phyloP scores from a whole-genome alignment of 2,329 filamentous ascomycete species.

The Hypoxylon sp. region DNA sequence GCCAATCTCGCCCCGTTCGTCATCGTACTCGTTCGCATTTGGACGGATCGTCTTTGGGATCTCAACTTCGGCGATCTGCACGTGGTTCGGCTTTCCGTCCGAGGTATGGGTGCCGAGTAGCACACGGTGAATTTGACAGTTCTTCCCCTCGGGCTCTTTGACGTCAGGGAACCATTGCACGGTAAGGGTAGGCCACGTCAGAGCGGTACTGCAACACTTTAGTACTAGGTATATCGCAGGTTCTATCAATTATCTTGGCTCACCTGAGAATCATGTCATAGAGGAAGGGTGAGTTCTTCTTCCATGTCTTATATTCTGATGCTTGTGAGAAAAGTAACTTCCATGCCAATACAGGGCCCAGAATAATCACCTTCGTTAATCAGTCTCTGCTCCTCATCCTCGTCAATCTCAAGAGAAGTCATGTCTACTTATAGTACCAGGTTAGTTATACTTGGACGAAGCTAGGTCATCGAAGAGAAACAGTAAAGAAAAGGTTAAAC shows the following conservation, averaged over 20 bases:
- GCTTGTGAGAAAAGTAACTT: slow-evolving; percentile 25
- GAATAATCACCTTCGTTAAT: slow-evolving; percentile 83
- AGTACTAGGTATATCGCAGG: neutral
- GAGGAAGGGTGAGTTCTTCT: slow-evolving; percentile 98
- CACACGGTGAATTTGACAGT: slow-evolving; percentile 87
- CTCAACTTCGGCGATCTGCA: slow-evolving; percentile 94
- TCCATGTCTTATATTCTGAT: slow-evolving; percentile 99
- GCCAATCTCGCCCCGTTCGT: slow-evolving; percentile 91
- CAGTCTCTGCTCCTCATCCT: slow-evolving; percentile 82
- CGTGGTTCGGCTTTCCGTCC: slow-evolving; percentile 84
- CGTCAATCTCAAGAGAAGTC: slow-evolving; percentile 73
- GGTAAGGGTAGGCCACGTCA: slow-evolving; percentile 97
- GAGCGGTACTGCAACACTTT: slow-evolving; percentile 71
- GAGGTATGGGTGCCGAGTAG: slow-evolving; percentile 96
- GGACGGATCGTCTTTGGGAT: slow-evolving; percentile 83
- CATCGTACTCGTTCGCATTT: slow-evolving; percentile 87
- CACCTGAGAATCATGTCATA: slow-evolving; percentile 96
- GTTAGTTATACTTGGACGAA: slow-evolving; percentile 27
- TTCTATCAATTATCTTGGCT: slow-evolving; percentile 29
- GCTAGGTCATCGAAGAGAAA: slow-evolving; percentile 8
- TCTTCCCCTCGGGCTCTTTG: slow-evolving; percentile 86
- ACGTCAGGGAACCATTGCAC: slow-evolving; percentile 99
- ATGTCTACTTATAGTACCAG: slow-evolving; percentile 56
- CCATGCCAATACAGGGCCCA: neutral
- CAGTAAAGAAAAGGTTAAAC: slow-evolving; percentile 34